Evolutionary conservation across 805 yeast genomes (phyloP), one percentile per base, ranked within the genome.

Genomic region (Kluyveromyces dobzhanskii): DNA sequence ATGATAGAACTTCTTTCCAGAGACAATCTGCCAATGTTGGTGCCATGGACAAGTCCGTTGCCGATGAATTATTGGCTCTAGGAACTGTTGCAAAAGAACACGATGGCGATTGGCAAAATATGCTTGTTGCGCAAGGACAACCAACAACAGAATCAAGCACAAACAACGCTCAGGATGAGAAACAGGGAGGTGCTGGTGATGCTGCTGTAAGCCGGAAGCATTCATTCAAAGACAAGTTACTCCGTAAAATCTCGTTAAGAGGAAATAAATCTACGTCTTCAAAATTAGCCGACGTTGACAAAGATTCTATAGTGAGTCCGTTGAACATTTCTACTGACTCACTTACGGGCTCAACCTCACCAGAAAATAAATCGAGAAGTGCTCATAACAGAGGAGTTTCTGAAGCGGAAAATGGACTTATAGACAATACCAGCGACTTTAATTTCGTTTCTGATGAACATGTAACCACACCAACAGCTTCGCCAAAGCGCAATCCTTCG

Each of bases 1-100:
- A 88, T 62, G 96, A 88, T 60, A 78, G 97, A 73, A 78, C 86
- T 17, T 85, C 95, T 8, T 88, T 88, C 77, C 92, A 82, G 55
- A 70, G 64, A 44, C 51, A 50, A 40, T 54, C 62, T 14, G 51
- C 53, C 14, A 56, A 60, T 30, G 64, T 54, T 30, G 69, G 62
- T 43, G 46, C 43, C 9, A 49, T 54, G 12, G 51, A 55, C 41
- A 49, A 56, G 42, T 46, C 57, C 9, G 66, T 65, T 32, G 59
- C 66, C 17, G 62, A 64, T 27, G 85, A 79, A 57, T 67, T 85
- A 43, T 53, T 78, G 30, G 94, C 88, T 3, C 69, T 85, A 44
- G 95, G 95, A 43, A 56, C 67, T 12, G 85, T 87, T n/a, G 94
- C 94, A 3, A 80, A 76, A 53, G 85, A 85, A 45, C 94, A 85